phyloP scores from a whole-genome alignment of 495 filamentous ascomycete species.

The Parachaetomium inaequale region DNA sequence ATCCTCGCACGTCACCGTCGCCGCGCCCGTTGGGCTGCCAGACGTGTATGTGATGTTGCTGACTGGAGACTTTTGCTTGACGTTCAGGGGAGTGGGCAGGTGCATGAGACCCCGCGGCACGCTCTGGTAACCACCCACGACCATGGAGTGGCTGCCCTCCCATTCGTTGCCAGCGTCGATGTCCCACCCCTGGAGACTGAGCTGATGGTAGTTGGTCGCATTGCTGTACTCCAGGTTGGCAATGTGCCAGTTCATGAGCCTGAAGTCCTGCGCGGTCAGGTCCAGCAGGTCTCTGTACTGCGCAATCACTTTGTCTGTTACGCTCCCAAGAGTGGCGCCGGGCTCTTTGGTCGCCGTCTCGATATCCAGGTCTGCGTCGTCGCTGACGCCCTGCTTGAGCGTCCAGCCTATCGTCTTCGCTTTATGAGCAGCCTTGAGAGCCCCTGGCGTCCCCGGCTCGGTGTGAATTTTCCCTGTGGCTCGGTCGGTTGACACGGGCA shows the following conservation, averaged over 20 bases:
- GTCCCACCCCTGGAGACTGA: conserved; percentile 92
- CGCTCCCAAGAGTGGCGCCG: conserved; percentile 74
- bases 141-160: conserved; percentile 86
- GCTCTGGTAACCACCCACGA: conserved; percentile 89
- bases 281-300: conserved; percentile 85
- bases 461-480: conserved; percentile 58
- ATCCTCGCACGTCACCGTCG: conserved; percentile 72
- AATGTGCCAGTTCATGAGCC: conserved; percentile 95
- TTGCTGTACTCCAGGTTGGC: conserved; percentile 98
- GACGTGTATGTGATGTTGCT: conserved; percentile 63
- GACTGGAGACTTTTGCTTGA: conserved; percentile 67
- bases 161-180: conserved; percentile 97
- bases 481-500: conserved; percentile 57
- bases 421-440: conserved; percentile 62
- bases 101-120: conserved; percentile 77
- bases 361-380: conserved; percentile 69
- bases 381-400: conserved; percentile 60
- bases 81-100: conserved; percentile 72
- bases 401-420: conserved; percentile 79
- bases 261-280: conserved; percentile 77
- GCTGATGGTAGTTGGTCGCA: conserved; percentile 75
- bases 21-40: conserved; percentile 33
- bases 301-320: conserved; percentile 81
- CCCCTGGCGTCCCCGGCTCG: conserved; percentile 53
- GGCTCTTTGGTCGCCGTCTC: conserved; percentile 56